These are phyloP conservation scores for Vitis hybrid DNA, from an alignment of 177 flowering plant species.

Conservation along the genomic window DNA sequence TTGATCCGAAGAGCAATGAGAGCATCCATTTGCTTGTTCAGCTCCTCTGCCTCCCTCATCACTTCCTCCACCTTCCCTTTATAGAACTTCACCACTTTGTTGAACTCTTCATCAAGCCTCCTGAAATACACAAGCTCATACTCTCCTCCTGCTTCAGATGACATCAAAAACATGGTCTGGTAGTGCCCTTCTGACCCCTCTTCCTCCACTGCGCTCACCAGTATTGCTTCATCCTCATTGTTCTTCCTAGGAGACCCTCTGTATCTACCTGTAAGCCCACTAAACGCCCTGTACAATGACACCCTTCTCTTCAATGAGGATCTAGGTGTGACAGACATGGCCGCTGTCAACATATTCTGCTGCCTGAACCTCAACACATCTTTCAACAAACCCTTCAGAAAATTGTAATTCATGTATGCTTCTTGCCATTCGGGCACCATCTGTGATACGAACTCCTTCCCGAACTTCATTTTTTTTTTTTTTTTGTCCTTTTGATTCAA, in stretches of 20 bases:
- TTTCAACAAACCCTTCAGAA: slow-evolving; percentile 9
- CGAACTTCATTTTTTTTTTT: slow-evolving; percentile 15
- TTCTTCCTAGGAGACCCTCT: slow-evolving; percentile 17
- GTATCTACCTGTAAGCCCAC: slow-evolving; percentile 33
- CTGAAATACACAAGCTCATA: slow-evolving; percentile 31
- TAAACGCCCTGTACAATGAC: slow-evolving; percentile 40
- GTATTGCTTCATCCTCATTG: slow-evolving; percentile 32
- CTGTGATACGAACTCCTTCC: slow-evolving; percentile 17
- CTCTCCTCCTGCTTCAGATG: slow-evolving; percentile 31
- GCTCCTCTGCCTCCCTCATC: slow-evolving; percentile 30
- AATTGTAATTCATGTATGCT: slow-evolving; percentile 17
- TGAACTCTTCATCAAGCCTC: slow-evolving; percentile 43
- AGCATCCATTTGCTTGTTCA: slow-evolving; percentile 42
- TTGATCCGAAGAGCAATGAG: slow-evolving; percentile 41
- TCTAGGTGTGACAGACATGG: not conserved
- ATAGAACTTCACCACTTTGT: slow-evolving; percentile 36
- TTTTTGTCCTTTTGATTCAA: too few species aligned
- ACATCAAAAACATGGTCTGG: slow-evolving; percentile 33
- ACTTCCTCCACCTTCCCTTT: slow-evolving; percentile 30
- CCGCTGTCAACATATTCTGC: not conserved
- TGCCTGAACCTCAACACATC: slow-evolving; percentile 7
- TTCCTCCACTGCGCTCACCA: slow-evolving; percentile 19
- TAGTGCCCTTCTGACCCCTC: slow-evolving; percentile 18
- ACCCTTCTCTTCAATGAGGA: slow-evolving; percentile 20
- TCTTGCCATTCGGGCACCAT: slow-evolving; percentile 22